Base-by-base conservation (phyloP, 1,284 basidiomycete genomes). In the Irpex rosettiformis region DNA sequence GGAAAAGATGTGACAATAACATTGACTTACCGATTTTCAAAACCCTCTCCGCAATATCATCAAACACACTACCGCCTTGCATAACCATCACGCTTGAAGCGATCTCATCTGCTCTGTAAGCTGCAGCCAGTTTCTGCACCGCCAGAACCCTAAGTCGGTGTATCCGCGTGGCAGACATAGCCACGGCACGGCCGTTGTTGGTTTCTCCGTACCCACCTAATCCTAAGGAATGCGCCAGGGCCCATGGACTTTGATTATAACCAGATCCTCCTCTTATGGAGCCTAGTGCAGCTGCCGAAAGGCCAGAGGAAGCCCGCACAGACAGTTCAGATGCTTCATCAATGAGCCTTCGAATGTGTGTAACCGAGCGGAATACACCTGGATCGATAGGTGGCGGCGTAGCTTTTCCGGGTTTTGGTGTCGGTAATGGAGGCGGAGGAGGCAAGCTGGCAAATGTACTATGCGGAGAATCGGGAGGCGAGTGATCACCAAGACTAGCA, bases 41-140 rank as follows among this genome's bases (percentile, higher is more conserved):
- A 16, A 94, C 91, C 16, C 85, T 79, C 68, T 91, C 89, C 1
- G 91, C 91, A 13, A 94, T 79, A 66, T 94, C 91, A 64, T 94
- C 91, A 64, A 94, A 90, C 2, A 93, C 88, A 62, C 85, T 92
- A 2, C 91, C 91, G 28, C 91, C 89, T 68, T 93, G 91, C 91
- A 94, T 94, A 40, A 93, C 84, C 86, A 93, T 91, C 33, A 94
- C 91, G 67, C 89, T 91, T 1, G 89, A 89, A 1, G 91, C 91
- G 66, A 94, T 90, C 69, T 94, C 91, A 68, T 94, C 91, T 18
- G 82, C 78, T 67, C 84, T 84, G 67, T 93, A 94, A 10, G 91
- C 91, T 24, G 85, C 81, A 0, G 91, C 89, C 28, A 93, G 77
- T 68, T 92, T 92, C 70, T 91, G 87, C 21, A 93, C 89, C 0